phyloP scores from a whole-genome alignment of 2,329 filamentous ascomycete species.

The Teratosphaeria epicoccoides region DNA sequence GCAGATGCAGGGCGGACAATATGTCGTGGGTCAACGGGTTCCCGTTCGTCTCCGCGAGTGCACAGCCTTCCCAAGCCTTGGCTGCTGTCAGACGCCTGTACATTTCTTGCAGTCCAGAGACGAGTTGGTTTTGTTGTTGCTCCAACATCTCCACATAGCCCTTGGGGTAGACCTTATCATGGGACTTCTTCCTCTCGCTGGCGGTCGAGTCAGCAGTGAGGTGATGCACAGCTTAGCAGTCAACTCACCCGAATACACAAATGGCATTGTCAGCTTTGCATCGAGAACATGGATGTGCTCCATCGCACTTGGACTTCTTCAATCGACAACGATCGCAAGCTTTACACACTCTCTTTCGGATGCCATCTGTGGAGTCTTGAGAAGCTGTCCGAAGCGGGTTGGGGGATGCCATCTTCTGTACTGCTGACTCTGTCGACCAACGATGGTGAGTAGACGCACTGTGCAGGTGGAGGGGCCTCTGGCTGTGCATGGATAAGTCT shows the following conservation, averaged over 20 bases:
- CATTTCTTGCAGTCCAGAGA: constrained; percentile 50
- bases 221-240: not conserved
- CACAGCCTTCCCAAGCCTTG: constrained; percentile 46
- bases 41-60: constrained; percentile 43
- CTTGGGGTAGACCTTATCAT: constrained; percentile 59
- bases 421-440: constrained; percentile 1
- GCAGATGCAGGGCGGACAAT: constrained; percentile 46
- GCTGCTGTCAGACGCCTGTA: constrained; percentile 44
- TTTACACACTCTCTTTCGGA: constrained; percentile 53
- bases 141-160: constrained; percentile 58
- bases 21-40: constrained; percentile 55
- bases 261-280: constrained; percentile 55
- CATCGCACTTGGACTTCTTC: constrained; percentile 61
- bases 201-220: constrained; percentile 1
- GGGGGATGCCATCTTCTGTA: constrained; percentile 3
- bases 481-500: not conserved
- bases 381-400: constrained; percentile 5
- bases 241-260: constrained; percentile 46
- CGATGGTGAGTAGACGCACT: not conserved
- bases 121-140: constrained; percentile 53
- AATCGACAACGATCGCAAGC: constrained; percentile 55
- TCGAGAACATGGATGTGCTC: constrained; percentile 49
- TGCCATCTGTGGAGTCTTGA: constrained; percentile 16
- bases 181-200: constrained; percentile 51
- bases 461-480: not conserved